phyloP scores from a whole-genome alignment of 2,329 filamentous ascomycete genomes.

The Pseudogymnoascus verrucosus region DNA sequence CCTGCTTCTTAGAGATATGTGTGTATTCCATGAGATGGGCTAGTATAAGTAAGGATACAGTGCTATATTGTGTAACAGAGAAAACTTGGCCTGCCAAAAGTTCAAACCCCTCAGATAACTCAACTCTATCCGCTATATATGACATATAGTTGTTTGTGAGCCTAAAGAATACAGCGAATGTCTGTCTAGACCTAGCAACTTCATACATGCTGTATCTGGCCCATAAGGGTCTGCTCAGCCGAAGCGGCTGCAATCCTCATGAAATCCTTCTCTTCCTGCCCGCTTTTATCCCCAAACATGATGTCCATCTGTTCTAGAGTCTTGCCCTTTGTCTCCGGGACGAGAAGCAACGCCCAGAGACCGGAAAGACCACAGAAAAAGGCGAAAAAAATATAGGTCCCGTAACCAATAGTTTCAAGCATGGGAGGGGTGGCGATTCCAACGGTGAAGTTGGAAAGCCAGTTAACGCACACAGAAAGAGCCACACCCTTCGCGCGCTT shows the following conservation, averaged over 20 bases:
- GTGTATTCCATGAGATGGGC: neutral
- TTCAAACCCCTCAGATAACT: neutral
- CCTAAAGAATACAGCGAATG: neutral
- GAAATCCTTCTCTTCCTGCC: neutral
- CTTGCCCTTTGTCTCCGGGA: slow-evolving; percentile 12
- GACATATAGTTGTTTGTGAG: neutral
- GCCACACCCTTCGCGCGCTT: slow-evolving; percentile 56
- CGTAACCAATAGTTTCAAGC: slow-evolving; percentile 40
- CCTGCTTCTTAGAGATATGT: neutral
- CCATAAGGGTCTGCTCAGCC: neutral
- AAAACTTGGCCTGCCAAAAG: neutral
- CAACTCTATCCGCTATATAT: neutral
- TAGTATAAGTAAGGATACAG: no score
- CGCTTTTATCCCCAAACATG: slow-evolving; percentile 4
- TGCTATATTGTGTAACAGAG: neutral
- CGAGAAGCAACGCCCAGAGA: slow-evolving; percentile 35
- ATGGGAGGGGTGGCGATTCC: slow-evolving; percentile 69
- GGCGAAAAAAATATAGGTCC: slow-evolving; percentile 39
- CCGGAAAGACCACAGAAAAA: slow-evolving; percentile 31
- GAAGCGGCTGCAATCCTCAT: slow-evolving; percentile 1
- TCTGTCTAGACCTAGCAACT: neutral
- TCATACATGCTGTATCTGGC: neutral
- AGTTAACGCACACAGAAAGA: slow-evolving; percentile 48
- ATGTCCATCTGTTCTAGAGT: slow-evolving; percentile 13
- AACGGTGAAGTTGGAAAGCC: slow-evolving; percentile 34